phyloP scores from a whole-genome alignment of 2,329 filamentous ascomycete genomes.

The Hypoxylon sp. region DNA sequence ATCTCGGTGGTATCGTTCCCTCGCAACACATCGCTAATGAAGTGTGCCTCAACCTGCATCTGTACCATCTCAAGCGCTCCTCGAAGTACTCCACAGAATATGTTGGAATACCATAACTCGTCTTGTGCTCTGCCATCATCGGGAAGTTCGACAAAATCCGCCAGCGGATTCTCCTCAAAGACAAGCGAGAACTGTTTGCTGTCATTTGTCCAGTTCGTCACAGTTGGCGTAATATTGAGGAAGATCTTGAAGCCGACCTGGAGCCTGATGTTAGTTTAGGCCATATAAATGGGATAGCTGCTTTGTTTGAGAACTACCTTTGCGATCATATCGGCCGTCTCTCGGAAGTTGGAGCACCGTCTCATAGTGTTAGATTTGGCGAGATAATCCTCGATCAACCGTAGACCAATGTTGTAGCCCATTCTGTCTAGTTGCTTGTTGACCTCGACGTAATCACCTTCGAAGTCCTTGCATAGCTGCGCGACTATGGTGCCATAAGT shows the following conservation, averaged over 20 bases:
- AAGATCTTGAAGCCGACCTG: constrained; percentile 99
- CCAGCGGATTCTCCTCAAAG: constrained; percentile 96
- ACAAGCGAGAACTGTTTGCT: constrained; percentile 96
- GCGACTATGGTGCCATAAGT: constrained; percentile 98
- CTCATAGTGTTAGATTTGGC: constrained; percentile 93
- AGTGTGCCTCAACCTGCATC: constrained; percentile 98
- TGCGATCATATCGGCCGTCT: constrained; percentile 96
- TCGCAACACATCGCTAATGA: constrained; percentile 91
- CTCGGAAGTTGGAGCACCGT: constrained; percentile 90
- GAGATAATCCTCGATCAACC: constrained; percentile 96
- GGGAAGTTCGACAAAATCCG: constrained; percentile 96
- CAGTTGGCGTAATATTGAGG: constrained; percentile 92
- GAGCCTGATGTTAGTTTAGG: constrained; percentile 41
- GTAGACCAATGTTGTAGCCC: constrained; percentile 98
- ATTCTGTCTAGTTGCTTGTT: constrained; percentile 99
- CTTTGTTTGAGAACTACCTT: constrained; percentile 69
- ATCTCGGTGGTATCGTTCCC: constrained; percentile 98
- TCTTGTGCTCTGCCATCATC: constrained; percentile 96
- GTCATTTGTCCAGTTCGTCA: constrained; percentile 96
- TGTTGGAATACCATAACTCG: constrained; percentile 98
- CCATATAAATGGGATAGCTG: background rate
- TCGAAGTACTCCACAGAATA: constrained; percentile 91
- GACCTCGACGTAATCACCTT: constrained; percentile 92
- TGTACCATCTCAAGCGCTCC: constrained; percentile 98
- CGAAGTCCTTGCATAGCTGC: constrained; percentile 96